phyloP scores from a whole-genome alignment of 169 alveolate genomes.

The Besnoitia besnoiti region DNA sequence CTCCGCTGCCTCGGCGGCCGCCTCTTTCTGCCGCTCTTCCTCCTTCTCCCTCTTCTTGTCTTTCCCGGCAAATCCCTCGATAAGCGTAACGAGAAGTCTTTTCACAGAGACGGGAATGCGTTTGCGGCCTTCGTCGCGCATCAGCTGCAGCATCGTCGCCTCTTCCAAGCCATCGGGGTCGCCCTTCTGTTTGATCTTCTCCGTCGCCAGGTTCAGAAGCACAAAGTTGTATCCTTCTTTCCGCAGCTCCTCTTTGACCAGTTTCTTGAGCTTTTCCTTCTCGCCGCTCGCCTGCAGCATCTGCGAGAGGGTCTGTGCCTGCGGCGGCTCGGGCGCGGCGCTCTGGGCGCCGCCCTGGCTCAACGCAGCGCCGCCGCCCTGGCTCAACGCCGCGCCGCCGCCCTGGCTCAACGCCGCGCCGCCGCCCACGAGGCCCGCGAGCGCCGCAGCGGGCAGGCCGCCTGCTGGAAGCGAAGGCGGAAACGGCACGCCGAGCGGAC shows the following conservation, averaged over 20 bases:
- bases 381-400: too few relatives aligned
- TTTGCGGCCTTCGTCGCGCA: conserved; percentile 16
- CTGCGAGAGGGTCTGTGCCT: conserved; percentile 10
- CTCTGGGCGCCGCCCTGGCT: neutral
- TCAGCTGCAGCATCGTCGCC: conserved; percentile 11
- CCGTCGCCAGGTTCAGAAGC: neutral
- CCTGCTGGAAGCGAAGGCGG: neutral
- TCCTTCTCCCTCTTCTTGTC: conserved; percentile 44
- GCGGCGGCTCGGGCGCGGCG: neutral
- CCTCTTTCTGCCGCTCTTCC: conserved; percentile 37
- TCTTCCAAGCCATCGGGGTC: conserved; percentile 17
- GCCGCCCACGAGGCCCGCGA: neutral
- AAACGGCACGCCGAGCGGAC: neutral
- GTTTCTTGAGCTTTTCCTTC: conserved; percentile 10
- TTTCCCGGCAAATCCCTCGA: conserved; percentile 27
- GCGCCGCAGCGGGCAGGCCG: neutral
- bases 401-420: too few relatives aligned
- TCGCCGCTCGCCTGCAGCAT: conserved; percentile 25
- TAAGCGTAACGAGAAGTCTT: neutral
- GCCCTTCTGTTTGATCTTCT: conserved; percentile 40
- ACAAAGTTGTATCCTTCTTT: conserved; percentile 36
- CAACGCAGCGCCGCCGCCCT: neutral
- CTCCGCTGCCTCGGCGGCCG: conserved; percentile 10
- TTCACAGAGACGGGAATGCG: conserved; percentile 19
- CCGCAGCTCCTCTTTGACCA: conserved; percentile 38